Evolutionary conservation across 2,329 filamentous ascomycete genomes (phyloP), one percentile per base, ranked within the genome.

Genomic region (Teratosphaeriaceae sp.): DNA sequence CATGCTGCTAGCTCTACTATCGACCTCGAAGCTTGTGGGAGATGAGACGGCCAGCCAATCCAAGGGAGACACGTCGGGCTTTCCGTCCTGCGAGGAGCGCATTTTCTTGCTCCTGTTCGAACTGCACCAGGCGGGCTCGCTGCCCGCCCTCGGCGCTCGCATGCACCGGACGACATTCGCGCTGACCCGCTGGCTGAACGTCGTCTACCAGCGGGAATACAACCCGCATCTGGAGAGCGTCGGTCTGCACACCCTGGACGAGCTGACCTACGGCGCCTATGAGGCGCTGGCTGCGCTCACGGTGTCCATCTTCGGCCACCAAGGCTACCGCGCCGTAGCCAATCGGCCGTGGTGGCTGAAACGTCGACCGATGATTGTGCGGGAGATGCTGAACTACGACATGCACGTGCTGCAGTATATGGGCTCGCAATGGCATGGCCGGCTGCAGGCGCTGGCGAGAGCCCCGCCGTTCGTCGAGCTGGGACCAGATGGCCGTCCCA

Each of bases 391-490:
- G 37, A 56, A 57, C 27, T 65, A 58, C 43, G 58, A 62, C 43
- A 47, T 49, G 15, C 50, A 61, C 16, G 53, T 64, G n/a, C 46
- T 59, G 15, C 60, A 60, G 31, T 59, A 55, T 52, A 56, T 58
- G 27, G 55, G 61, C 19, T 61, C 61, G 2, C 57, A 54, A 27
- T 42, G 57, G 6, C 47, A 53, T 11, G 55, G 56, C 9, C 52
- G 54, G n/a, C 42, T 65, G 39, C 55, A 56, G 20, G 49, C 48
- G 11, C 27, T 64, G 19, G 49, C 53, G 3, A 51, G 44, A 12
- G 44, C 56, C 24, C 54, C 55, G 6, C 62, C 62, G 42, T 78
- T 97, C 50, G 72, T 97, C 59, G 81, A 85, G 59, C 76, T 77
- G 47, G 78, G 78, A 47, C 80, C 79, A 52, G 72, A 76, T 42